These are phyloP conservation scores for Dissophora globulifera DNA, from an alignment of 192 early-diverging fungal species.

Conservation along the genomic window DNA sequence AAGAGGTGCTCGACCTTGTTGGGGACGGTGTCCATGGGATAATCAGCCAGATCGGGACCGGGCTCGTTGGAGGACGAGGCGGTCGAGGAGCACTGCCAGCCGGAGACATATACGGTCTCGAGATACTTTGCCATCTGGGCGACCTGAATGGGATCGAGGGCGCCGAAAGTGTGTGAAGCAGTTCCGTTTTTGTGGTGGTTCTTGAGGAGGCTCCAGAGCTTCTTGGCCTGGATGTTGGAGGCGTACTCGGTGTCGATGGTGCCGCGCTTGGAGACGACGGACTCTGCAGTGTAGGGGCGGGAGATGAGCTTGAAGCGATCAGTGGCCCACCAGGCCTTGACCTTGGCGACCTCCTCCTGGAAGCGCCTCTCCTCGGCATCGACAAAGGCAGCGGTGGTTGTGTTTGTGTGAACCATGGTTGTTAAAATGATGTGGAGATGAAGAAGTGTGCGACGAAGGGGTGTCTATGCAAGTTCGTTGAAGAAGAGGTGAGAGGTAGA, in stretches of 20 bases:
- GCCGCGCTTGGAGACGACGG: conserved; percentile 92
- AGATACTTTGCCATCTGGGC: conserved; percentile 97
- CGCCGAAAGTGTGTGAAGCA: conserved; percentile 93
- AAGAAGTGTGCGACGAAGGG: neutral
- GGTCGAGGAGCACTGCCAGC: conserved; percentile 98
- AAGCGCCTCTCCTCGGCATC: conserved; percentile 78
- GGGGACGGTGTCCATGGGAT: conserved; percentile 97
- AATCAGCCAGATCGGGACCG: conserved; percentile 98
- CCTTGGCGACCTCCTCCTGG: conserved; percentile 80
- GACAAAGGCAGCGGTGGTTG: conserved; percentile 52
- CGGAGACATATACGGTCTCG: conserved; percentile 97
- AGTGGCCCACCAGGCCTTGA: conserved; percentile 90
- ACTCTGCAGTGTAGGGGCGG: conserved; percentile 87
- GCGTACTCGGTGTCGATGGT: conserved; percentile 76
- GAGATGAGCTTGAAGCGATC: conserved; percentile 84
- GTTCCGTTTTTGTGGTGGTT: conserved; percentile 81
- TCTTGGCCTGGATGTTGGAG: conserved; percentile 91
- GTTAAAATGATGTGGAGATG: neutral
- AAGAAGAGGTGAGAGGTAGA: neutral
- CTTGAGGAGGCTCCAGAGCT: conserved; percentile 88
- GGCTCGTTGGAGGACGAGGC: conserved; percentile 96
- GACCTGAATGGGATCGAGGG: conserved; percentile 94
- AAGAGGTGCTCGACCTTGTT: conserved; percentile 99
- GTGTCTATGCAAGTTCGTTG: neutral
- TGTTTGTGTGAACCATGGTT: conserved; percentile 53